Evolutionary conservation across 495 filamentous ascomycete genomes (phyloP), one percentile per base, ranked within the genome.

Genomic region (Daldinia bambusicola): DNA sequence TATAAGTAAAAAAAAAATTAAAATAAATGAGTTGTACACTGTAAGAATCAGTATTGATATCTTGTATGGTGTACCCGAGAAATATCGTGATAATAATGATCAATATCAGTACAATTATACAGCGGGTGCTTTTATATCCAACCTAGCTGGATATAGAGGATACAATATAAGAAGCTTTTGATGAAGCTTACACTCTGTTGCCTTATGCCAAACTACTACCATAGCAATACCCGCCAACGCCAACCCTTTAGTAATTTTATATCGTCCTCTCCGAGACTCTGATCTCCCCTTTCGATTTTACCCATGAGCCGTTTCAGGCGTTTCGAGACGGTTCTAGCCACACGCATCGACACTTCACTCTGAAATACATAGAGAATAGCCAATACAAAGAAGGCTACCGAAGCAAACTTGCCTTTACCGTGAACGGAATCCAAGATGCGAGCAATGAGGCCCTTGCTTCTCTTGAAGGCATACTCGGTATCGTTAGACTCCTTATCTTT

Each of bases 381-480:
- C 52, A 85, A 78, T 10, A 85, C 81, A 20, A 85, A 79, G 64
- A 82, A 81, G 22, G 81, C 79, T n/a, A 84, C 37, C 2, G 80
- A 82, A 2, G 81, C 80, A 7, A 84, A 40, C 6, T 80, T 78
- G 32, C 73, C 59, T 38, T 79, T 80, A 26, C 81, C 75, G 14
- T 70, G 65, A 2, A 79, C 69, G 1, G 74, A 77, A 53, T 74
- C 75, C 16, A 84, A 61, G 55, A 85, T 82, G 34, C 81, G 77
- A 18, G 74, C 56, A 59, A 84, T 69, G 2, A 85, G 76, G 9
- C 72, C 74, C 75, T 79, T 80, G 75, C 78, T 80, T 70, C 75
- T 76, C 18, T 63, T 67, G 69, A 84, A 84, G 20, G 83, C 83
- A 55, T 85, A 81, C 74, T 84, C 83, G 18, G 83, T 85, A 48